These are phyloP conservation scores for Beauveria varroae DNA, from an alignment of 2,329 filamentous ascomycete species.

Conservation along the genomic window DNA sequence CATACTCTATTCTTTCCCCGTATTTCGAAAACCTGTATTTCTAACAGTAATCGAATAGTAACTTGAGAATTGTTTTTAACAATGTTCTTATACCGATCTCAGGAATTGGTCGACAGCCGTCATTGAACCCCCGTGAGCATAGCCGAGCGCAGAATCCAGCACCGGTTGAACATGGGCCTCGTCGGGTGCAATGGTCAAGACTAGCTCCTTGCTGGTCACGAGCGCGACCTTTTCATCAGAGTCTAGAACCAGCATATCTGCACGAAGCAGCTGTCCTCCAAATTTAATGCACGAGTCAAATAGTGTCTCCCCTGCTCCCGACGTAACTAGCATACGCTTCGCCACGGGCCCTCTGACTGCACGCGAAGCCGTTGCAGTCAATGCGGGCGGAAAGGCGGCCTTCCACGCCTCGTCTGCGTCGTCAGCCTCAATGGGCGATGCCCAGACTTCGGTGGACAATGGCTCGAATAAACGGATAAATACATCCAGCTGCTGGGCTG, in stretches of 20 bases:
- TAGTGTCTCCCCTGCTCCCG: neutral
- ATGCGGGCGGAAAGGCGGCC: neutral
- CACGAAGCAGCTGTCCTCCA: neutral
- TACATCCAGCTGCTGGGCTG: neutral
- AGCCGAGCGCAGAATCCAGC: neutral
- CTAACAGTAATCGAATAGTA: neutral
- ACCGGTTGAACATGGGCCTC: neutral
- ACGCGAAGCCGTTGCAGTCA: too few relatives aligned
- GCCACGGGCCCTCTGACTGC: neutral
- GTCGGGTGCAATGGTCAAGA: neutral
- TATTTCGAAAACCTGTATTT: too few relatives aligned
- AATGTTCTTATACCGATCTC: neutral
- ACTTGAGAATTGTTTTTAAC: neutral
- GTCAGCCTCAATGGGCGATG: neutral
- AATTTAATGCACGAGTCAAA: conserved; percentile 2
- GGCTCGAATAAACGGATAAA: neutral
- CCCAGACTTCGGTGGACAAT: neutral
- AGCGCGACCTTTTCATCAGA: neutral
- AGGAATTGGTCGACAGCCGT: neutral
- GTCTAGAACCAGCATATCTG: neutral
- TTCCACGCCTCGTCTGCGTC: neutral
- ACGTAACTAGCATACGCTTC: neutral
- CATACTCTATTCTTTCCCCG: too few relatives aligned
- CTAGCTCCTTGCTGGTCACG: neutral
- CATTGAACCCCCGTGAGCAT: neutral